Percentiles rank a stretch among this genome's conserved stretches.
Evolutionary conservation across 208 protist genomes (phyloP).

Genomic region (Trypanosoma vivax): DNA sequence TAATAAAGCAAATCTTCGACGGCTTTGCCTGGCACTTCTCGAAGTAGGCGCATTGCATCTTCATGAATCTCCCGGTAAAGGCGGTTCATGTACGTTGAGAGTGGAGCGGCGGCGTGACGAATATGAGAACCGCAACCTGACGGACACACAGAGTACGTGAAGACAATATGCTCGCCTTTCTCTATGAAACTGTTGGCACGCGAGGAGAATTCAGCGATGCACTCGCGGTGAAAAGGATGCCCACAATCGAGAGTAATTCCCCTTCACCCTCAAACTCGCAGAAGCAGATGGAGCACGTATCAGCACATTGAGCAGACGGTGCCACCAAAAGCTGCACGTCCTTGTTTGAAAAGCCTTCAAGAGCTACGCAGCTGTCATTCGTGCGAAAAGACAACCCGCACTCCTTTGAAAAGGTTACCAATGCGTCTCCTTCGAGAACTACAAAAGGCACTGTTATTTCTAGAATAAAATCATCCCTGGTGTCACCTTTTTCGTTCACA

Average conservation of each 20-base stretch:
- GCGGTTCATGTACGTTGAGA: conserved; percentile 36
- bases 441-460: conserved; percentile 11
- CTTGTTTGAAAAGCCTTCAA: neutral
- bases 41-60: conserved; percentile 16
- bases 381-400: conserved; percentile 6
- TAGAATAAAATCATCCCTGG: conserved; percentile 7
- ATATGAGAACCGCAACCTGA: conserved; percentile 66
- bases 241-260: conserved; percentile 81
- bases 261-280: conserved; percentile 68
- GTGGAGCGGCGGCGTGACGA: conserved; percentile 45
- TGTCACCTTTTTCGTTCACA: conserved; percentile 17
- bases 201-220: conserved; percentile 59
- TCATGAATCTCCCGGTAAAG: conserved; percentile 32
- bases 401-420: conserved; percentile 1
- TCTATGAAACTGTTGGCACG: conserved; percentile 56
- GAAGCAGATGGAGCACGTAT: conserved; percentile 67
- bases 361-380: neutral
- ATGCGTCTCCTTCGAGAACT: neutral
- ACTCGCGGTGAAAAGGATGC: conserved; percentile 77
- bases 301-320: conserved; percentile 12
- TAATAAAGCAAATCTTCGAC: conserved; percentile 77
- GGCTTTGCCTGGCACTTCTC: conserved; percentile 29
- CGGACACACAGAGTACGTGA: conserved; percentile 79
- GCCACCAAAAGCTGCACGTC: conserved; percentile 1
- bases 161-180: conserved; percentile 75